Base-by-base conservation (phyloP, 2,329 filamentous ascomycete genomes). In the Pseudocercospora vitis region DNA sequence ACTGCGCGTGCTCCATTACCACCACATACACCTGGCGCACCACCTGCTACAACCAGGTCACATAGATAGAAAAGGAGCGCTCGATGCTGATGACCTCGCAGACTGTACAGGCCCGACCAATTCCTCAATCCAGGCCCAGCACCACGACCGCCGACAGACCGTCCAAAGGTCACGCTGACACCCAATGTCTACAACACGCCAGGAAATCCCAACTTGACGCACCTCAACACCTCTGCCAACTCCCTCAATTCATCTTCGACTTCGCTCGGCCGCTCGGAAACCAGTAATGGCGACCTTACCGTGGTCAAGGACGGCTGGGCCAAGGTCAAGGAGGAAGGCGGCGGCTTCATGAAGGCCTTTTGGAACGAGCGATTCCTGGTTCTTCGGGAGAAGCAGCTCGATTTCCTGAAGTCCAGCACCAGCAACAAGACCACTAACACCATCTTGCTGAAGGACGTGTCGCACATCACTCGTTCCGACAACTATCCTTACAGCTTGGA, bases 61-160 rank as follows among this genome's bases (percentile, higher is more conserved):
- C n/a, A n/a, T n/a, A n/a, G n/a, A n/a, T n/a, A 16, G 33, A 9
- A 37, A 42, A 23, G 39, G 39, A 23, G 19, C 14, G 39, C 39
- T n/a, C 18, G 3, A 7, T 26, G 37, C 48, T 54, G 37, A 59
- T 54, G 7, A n/a, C 28, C 8, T 33, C 24, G 16, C 68, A 83
- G 81, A 62, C 78, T 83, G 66, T 86, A 85, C 72, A 76, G 80
- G 37, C 74, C 79, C 56, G 80, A 81, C 59, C 82, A 85, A 65
- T 97, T 97, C 77, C 95, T 97, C 88, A 97, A 97, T 73, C 91
- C 94, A 58, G 91, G 94, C 61, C 92, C 94, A 65, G 92, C 94
- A 63, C 94, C 94, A 62, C 87, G 88, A 66, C 92, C 94, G 57
- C 94, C 92, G 16, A 86, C 82, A 56, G 89, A 94, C 68, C 84